phyloP scores from a whole-genome alignment of 164 flowering plant species.

The Nelumbo lutea region DNA sequence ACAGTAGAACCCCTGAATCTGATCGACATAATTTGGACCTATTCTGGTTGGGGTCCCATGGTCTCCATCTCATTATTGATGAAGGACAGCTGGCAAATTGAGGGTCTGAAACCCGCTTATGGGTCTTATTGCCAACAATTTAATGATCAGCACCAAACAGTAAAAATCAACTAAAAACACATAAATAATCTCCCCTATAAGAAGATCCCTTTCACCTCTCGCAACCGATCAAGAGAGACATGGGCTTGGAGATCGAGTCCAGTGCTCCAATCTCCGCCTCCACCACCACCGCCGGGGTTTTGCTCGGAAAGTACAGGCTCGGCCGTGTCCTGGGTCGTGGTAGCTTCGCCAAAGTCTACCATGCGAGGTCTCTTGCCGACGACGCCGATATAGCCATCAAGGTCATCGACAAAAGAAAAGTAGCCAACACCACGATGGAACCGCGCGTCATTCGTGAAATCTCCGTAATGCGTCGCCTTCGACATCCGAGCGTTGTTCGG shows the following conservation, averaged over 20 bases:
- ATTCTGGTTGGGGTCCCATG: too few species aligned
- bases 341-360: conserved; percentile 69
- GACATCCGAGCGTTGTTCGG: conserved; percentile 53
- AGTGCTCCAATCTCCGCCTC: background rate
- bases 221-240: background rate
- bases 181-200: too few species aligned
- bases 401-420: conserved; percentile 45
- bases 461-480: conserved; percentile 58
- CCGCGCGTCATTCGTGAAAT: conserved; percentile 48
- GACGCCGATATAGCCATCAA: conserved; percentile 45
- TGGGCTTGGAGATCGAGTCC: background rate
- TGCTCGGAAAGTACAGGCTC: conserved; percentile 45
- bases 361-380: conserved; percentile 34
- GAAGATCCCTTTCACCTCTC: background rate
- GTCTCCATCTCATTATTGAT: too few species aligned
- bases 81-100: too few species aligned
- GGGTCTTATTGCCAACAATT: too few species aligned
- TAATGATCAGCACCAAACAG: too few species aligned
- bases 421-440: conserved; percentile 37
- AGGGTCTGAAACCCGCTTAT: too few species aligned
- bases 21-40: too few species aligned
- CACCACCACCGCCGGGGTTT: background rate
- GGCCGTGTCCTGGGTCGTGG: conserved; percentile 64
- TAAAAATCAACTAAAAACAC: too few species aligned
- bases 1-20: too few species aligned